Evolutionary conservation across 1,139 yeast species (phyloP).

Genomic region (Nakaseomyces nivariensis): DNA sequence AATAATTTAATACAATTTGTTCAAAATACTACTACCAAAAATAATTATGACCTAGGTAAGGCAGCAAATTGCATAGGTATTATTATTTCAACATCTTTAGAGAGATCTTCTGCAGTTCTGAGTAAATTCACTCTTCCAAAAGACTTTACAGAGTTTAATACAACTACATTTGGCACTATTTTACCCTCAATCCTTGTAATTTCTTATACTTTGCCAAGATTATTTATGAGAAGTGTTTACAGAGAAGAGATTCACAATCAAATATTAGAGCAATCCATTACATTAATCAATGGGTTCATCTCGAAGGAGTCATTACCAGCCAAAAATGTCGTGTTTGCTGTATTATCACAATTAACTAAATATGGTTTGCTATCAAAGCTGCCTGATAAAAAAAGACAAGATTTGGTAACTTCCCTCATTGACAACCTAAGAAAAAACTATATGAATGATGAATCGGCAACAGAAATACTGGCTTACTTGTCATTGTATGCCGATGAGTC

Average conservation of each 20-base stretch:
- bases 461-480: constrained; percentile 46
- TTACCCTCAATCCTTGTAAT: constrained; percentile 32
- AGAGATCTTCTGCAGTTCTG: background rate
- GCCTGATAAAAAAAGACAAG: constrained; percentile 10
- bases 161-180: background rate
- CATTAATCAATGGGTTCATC: background rate
- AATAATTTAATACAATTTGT: constrained; percentile 10
- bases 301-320: constrained; percentile 7
- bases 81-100: constrained; percentile 39
- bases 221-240: constrained; percentile 30
- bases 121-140: constrained; percentile 8
- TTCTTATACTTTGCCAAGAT: constrained; percentile 45
- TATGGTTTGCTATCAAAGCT: constrained; percentile 46
- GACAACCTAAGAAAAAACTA: constrained; percentile 30
- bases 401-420: constrained; percentile 13
- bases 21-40: constrained; percentile 2
- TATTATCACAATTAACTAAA: constrained; percentile 47
- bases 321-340: constrained; percentile 34
- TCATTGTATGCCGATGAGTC: constrained; percentile 34
- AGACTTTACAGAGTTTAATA: constrained; percentile 6
- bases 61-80: constrained; percentile 39
- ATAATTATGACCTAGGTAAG: constrained; percentile 22
- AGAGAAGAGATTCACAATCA: background rate
- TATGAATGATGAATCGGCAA: constrained; percentile 53
- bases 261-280: background rate